Conservation (phyloP, 2,329 filamentous ascomycete genomes). For the Bipolaris cookei region DNA sequence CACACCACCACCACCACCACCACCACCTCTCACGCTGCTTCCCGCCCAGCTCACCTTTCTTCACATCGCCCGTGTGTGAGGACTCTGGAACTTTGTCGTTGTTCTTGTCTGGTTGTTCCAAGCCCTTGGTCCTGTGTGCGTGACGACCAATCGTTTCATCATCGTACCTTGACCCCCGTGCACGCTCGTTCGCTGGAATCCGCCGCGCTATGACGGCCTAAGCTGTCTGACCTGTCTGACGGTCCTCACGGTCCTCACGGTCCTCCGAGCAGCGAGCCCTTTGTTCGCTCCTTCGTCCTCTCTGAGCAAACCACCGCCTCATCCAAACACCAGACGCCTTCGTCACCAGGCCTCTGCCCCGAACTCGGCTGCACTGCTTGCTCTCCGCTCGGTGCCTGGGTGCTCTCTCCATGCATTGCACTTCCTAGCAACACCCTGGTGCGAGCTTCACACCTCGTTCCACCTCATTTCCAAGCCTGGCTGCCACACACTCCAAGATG, state of each 20-base stretch:
- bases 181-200: constrained; percentile 46
- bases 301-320: constrained; percentile 33
- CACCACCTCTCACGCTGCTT: constrained; percentile 30
- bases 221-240: constrained; percentile 40
- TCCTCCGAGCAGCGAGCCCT: constrained; percentile 42
- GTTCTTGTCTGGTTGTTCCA: constrained; percentile 23
- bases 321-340: constrained; percentile 34
- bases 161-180: constrained; percentile 47
- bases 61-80: constrained; percentile 5
- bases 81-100: constrained; percentile 12
- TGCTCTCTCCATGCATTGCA: constrained; percentile 51
- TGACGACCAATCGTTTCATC: constrained; percentile 51
- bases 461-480: constrained; percentile 23
- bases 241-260: constrained; percentile 24
- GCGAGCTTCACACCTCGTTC: constrained; percentile 44
- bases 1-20: constrained; percentile 39
- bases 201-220: constrained; percentile 51
- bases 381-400: constrained; percentile 41
- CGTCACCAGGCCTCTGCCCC: constrained; percentile 33
- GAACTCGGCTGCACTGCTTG: constrained; percentile 34
- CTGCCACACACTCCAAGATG: constrained; percentile 33
- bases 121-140: constrained; percentile 41
- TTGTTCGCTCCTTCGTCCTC: constrained; percentile 43
- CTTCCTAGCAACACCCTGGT: constrained; percentile 45
- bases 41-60: constrained; percentile 13